Evolutionary conservation across 208 protist species (phyloP).

Genomic region (Sergeia podlipaevii): DNA sequence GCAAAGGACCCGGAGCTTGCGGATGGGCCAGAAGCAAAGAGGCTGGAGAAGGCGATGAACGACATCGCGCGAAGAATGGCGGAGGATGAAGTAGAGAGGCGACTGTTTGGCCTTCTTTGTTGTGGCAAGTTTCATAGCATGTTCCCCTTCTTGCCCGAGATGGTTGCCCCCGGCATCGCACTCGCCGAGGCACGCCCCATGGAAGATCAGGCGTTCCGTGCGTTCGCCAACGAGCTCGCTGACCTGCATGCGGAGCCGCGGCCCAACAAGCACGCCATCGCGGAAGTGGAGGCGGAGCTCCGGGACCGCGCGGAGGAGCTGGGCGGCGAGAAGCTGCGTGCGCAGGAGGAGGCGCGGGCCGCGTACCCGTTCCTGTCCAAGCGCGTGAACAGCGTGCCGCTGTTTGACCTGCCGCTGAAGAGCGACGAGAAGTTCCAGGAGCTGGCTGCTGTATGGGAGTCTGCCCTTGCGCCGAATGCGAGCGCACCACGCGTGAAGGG

Average conservation of each 20-base stretch:
- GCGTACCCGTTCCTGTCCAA: slow-evolving; percentile 8
- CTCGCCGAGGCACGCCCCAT: slow-evolving; percentile 7
- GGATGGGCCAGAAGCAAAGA: slow-evolving; percentile 17
- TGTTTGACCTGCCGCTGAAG: slow-evolving; percentile 7
- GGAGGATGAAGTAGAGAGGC: not conserved
- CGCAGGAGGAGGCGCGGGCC: slow-evolving; percentile 1
- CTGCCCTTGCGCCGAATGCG: too few relatives aligned
- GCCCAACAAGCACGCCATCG: too few relatives aligned
- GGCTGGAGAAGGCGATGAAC: slow-evolving; percentile 14
- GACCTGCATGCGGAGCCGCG: slow-evolving; percentile 10
- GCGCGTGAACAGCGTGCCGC: slow-evolving; percentile 8
- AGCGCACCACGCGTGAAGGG: too few relatives aligned
- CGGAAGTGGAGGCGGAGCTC: slow-evolving; percentile 13
- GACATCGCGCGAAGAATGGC: slow-evolving; percentile 2
- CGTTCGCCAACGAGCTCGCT: slow-evolving; percentile 10
- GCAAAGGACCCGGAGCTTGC: slow-evolving; percentile 19
- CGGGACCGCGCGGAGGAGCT: slow-evolving; percentile 17
- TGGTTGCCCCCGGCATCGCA: too few relatives aligned
- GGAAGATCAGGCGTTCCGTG: slow-evolving; percentile 2
- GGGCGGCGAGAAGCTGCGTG: slow-evolving; percentile 4
- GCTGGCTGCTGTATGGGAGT: slow-evolving; percentile 1
- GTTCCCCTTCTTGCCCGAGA: too few relatives aligned
- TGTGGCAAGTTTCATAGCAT: too few relatives aligned
- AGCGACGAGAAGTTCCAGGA: slow-evolving; percentile 9
- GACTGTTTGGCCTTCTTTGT: too few relatives aligned